Base-by-base conservation (phyloP, 257 asterid species). In the Nicotiana tabacum region DNA sequence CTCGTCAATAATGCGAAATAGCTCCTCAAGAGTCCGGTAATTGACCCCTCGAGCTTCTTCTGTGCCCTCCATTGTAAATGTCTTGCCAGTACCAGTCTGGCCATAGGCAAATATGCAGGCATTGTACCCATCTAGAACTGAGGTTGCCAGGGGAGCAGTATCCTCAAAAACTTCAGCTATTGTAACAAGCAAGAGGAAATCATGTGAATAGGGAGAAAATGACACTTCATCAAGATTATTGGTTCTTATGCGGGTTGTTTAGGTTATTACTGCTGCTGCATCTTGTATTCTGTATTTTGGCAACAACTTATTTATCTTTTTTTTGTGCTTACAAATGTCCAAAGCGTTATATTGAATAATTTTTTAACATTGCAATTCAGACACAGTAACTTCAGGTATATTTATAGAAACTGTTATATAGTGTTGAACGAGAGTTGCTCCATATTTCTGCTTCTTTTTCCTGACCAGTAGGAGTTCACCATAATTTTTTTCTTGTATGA, bases 11-110 rank as follows among this genome's bases (percentile, higher is more conserved):
- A 94, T 90, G 88, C 70, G 89, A 85, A 94, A 96, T 12, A 96
- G 88, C 85, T 89, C 90, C 89, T 93, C 94, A 58, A 96, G 97
- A 77, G 99, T 96, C 84, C 97, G 89, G 69, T 93, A 94, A 86
- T 96, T 96, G 72, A 96, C 98, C 67, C 99, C 99, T 46, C 98
- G 99, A 30, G 94, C 94, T 81, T 91, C 96, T 39, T 84, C 86
- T 56, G 98, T 92, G 83, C 99, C 99, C 61, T 94, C 98, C 98
- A 96, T 96, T 1, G 99, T 96, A 85, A 92, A 96, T 33, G 99
- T 96, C 83, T 96, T 96, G 66, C 99, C 99, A 0, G 97, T 93
- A 81, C 98, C 99, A 1, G 99, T 96, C 90, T 96, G 99, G 0
- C 99, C 99, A 61, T 94, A 96, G 53, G 99, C 99, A 87, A 96